Conservation (phyloP, 75 land plant genomes). For the Pseudotsuga menziesii region DNA sequence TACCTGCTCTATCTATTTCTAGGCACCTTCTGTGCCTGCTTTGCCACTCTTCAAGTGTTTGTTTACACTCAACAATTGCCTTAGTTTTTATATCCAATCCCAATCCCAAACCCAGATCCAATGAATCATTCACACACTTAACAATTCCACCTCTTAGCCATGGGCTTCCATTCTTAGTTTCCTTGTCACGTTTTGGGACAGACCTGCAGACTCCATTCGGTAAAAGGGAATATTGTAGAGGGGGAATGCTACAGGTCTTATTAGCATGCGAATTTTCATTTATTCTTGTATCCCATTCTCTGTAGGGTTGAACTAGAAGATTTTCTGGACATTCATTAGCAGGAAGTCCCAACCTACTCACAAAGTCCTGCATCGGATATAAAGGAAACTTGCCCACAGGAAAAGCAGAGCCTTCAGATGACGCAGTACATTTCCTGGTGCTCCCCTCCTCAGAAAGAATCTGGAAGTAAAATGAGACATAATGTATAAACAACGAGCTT, state of each 20-base stretch:
- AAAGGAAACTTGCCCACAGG: neutral
- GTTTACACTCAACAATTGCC: conserved; percentile 5
- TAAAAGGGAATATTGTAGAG: neutral
- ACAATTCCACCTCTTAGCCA: conserved; percentile 8
- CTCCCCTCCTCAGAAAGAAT: neutral
- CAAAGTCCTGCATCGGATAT: conserved; percentile 7
- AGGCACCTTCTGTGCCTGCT: neutral
- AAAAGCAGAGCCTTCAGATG: neutral
- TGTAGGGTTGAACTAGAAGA: neutral
- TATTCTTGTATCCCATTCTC: neutral
- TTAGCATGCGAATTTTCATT: neutral
- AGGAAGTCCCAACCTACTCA: conserved; percentile 8
- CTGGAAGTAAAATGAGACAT: conserved; percentile 1
- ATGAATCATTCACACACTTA: neutral
- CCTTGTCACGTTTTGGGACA: neutral
- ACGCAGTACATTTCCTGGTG: neutral
- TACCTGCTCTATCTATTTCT: neutral
- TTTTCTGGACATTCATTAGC: conserved; percentile 1
- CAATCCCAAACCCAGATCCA: neutral
- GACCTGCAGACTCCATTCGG: neutral
- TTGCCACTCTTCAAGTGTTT: neutral
- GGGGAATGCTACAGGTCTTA: conserved; percentile 5
- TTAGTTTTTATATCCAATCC: neutral
- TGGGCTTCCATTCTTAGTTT: neutral
- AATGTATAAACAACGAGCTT: neutral